These are phyloP conservation scores for Sequoia sempervirens DNA, from an alignment of 75 land plant species.

Conservation along the genomic window DNA sequence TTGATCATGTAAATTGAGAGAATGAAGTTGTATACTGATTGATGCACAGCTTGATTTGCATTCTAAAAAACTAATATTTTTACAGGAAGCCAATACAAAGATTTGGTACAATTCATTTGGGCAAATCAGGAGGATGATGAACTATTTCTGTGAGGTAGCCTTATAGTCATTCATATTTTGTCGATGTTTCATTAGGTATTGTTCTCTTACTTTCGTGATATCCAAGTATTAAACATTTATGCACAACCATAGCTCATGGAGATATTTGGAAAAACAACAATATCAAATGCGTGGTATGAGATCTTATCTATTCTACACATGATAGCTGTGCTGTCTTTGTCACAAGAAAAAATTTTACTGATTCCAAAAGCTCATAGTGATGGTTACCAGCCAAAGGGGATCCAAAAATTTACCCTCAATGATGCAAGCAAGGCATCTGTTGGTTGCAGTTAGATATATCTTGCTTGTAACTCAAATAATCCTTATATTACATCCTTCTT, in stretches of 20 bases:
- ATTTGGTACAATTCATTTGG: constrained; percentile 78
- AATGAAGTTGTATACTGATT: not conserved
- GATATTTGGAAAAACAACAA: constrained; percentile 52
- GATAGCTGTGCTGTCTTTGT: constrained; percentile 70
- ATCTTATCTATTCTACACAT: constrained; percentile 83
- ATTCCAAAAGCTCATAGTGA: constrained; percentile 68
- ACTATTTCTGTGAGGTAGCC: not conserved
- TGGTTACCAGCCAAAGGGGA: constrained; percentile 59
- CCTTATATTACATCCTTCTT: not conserved
- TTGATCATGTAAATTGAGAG: not conserved
- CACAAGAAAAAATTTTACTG: constrained; percentile 74
- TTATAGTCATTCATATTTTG: not conserved
- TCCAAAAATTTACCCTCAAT: not conserved
- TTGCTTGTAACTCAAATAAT: not conserved
- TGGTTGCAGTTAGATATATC: not conserved
- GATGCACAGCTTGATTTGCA: not conserved
- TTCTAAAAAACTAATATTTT: not conserved
- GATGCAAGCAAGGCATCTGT: not conserved
- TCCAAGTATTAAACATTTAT: not conserved
- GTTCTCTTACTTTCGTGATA: not conserved
- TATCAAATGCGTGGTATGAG: constrained; percentile 84
- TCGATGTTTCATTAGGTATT: not conserved
- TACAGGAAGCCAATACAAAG: constrained; percentile 49
- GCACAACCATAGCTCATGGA: not conserved
- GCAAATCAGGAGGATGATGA: constrained; percentile 73